Evolutionary conservation across 2,329 filamentous ascomycete species (phyloP), one percentile per base, ranked within the genome.

Genomic region (Pseudogymnoascus sp.): DNA sequence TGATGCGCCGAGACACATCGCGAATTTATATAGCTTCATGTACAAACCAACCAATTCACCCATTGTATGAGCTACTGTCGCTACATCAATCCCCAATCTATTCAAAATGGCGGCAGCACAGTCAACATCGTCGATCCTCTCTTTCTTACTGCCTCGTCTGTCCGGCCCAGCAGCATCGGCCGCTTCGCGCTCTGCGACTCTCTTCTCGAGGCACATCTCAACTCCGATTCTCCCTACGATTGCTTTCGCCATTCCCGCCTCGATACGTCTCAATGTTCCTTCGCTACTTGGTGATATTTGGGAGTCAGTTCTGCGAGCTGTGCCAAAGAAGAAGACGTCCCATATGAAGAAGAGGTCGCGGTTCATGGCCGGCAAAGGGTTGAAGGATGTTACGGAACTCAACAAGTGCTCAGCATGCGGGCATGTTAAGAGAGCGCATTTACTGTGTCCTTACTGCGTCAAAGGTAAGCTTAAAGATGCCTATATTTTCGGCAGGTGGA

Each of bases 291-390:
- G 85, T 63, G 90, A 89, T 66, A 87, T 99, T 71, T 98, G 93
- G 93, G 93, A 97, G 69, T 92, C 90, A 5, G 84, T 99, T 53
- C 82, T 99, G 69, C 88, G 88, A 68, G 95, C 95, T 1, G 95
- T 98, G 14, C 95, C 95, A 4, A 99, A 99, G 84, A 98, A 96
- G 81, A 99, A 98, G 84, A 96, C 92, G 35, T 97, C 93, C 43
- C 91, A 99, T 76, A 91, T 91, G 81, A 96, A 95, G 81, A 96
- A 92, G 82, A 85, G 95, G 70, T 88, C 92, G 73, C 86, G 96
- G 71, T 92, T 96, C 74, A 89, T 98, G 88, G 93, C 93, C 24
- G 95, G 95, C 72, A 99, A 99, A 79, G 93, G 88, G 50, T 77
- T 99, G 70, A 90, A 96, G 78, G 95, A 99, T 74, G 87, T 96